phyloP scores from a whole-genome alignment of 2,329 filamentous ascomycete genomes.

The Penicillium sp. region DNA sequence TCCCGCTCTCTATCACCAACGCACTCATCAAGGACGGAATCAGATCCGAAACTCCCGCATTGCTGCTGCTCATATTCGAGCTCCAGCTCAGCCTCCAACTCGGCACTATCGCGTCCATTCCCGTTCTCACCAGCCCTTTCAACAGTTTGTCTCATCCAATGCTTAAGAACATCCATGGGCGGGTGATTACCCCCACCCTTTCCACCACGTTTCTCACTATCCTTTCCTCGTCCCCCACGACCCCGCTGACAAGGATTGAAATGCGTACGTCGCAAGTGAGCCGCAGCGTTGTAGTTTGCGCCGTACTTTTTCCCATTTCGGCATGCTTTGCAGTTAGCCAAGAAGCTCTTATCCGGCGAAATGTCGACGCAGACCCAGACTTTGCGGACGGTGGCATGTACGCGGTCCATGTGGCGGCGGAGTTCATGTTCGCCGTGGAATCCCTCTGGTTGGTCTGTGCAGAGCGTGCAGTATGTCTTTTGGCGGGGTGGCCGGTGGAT shows the following conservation, averaged over 20 bases:
- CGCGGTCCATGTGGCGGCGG: conserved; percentile 64
- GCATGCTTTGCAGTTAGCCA: conserved; percentile 83
- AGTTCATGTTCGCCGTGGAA: conserved; percentile 87
- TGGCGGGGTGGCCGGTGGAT: conserved; percentile 67
- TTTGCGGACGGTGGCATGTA: conserved; percentile 63
- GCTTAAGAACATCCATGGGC: conserved; percentile 60
- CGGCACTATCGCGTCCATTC: background rate
- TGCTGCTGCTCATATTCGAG: background rate
- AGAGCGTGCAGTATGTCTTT: conserved; percentile 70
- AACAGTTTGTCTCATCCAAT: conserved; percentile 62
- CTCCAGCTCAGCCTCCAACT: background rate
- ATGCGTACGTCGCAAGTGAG: conserved; percentile 83
- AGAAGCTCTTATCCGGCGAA: conserved; percentile 61
- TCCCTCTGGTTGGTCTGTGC: conserved; percentile 71
- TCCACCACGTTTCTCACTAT: conserved; percentile 61
- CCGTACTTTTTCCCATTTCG: conserved; percentile 75
- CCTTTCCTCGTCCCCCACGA: conserved; percentile 57
- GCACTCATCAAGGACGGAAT: background rate
- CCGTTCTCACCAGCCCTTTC: conserved; percentile 42
- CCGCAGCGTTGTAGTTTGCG: conserved; percentile 92
- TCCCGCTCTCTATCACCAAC: background rate
- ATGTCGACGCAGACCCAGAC: conserved; percentile 66
- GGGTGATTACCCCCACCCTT: conserved; percentile 64
- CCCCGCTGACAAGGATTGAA: conserved; percentile 69
- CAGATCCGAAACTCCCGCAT: background rate